Conservation (phyloP, 345 rosid species). For the Gossypium sturtianum region DNA sequence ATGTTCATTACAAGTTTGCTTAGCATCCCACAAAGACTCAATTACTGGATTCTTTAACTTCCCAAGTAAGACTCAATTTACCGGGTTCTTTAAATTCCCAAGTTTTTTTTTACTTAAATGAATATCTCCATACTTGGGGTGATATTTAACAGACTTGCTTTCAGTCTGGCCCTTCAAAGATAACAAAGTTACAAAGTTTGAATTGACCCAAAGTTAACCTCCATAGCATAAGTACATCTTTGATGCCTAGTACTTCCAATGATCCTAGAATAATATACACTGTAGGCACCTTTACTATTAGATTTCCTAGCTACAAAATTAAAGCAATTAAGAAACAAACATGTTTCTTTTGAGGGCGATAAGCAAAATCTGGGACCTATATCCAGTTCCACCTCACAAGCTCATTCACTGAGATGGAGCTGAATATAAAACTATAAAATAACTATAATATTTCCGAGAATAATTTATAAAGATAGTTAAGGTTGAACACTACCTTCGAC, state of each 20-base stretch:
- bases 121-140: background rate
- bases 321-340: background rate
- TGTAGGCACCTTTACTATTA: background rate
- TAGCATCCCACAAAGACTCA: background rate
- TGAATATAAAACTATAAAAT: background rate
- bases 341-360: background rate
- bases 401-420: background rate
- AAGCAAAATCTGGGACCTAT: background rate
- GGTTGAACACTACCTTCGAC: constrained; percentile 54
- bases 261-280: background rate
- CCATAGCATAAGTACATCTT: background rate
- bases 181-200: background rate
- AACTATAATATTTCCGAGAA: constrained; percentile 2
- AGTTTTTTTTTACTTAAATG: background rate
- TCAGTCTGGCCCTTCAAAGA: background rate
- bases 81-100: background rate
- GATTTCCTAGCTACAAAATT: background rate
- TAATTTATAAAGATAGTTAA: background rate
- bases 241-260: background rate
- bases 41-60: background rate
- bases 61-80: background rate
- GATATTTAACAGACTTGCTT: background rate
- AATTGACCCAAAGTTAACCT: background rate
- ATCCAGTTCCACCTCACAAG: background rate
- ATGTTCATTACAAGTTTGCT: background rate